Evolutionary conservation across 106 monocot genomes (phyloP), one percentile per base, ranked within the genome.

Genomic region (Alisma plantagoaquatica): DNA sequence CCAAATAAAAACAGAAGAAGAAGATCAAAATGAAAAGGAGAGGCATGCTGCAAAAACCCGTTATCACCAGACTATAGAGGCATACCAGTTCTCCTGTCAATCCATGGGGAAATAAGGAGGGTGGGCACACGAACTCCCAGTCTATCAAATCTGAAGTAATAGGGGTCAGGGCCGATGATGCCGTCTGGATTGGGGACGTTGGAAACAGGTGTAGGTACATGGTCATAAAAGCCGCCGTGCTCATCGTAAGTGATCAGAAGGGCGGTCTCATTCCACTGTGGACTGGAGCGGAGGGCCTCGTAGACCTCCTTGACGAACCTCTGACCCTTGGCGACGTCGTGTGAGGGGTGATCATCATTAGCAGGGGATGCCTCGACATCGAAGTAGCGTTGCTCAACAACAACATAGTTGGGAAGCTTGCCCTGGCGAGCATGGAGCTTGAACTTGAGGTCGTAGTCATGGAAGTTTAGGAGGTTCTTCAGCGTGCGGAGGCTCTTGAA

Each of bases 141-240:
- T 43, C 89, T 66, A 29, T 90, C 84, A 54, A 90, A 90, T 33
- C 77, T 84, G 74, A 90, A 90, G 65, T 80, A 90, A 71, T 68
- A 84, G 1, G 89, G 89, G 0, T 76, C 89, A 0, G 65, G 71
- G 0, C 89, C 89, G 24, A 84, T 66, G 43, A 90, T 84, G 28
- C 89, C 89, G 38, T 90, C 89, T 12, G 89, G 89, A 45, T 74
- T 84, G 20, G 89, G 89, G 27, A 90, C 84, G 8, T 76, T 79
- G 14, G 67, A 31, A 2, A 90, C 84, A 3, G 89, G 89, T 2
- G 84, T 90, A 10, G 89, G 89, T 31, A 90, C 89, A 16, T 90
- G 89, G 58, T 90, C 89, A 41, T 80, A 90, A 71, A 90, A 90
- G 14, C 89, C 89, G 0, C 89, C 89, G 28, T 90, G 89, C 69